Percentiles rank a stretch among this genome's conserved stretches.
phyloP scores from a whole-genome alignment of 345 rosid species.

The Arabis alpina region DNA sequence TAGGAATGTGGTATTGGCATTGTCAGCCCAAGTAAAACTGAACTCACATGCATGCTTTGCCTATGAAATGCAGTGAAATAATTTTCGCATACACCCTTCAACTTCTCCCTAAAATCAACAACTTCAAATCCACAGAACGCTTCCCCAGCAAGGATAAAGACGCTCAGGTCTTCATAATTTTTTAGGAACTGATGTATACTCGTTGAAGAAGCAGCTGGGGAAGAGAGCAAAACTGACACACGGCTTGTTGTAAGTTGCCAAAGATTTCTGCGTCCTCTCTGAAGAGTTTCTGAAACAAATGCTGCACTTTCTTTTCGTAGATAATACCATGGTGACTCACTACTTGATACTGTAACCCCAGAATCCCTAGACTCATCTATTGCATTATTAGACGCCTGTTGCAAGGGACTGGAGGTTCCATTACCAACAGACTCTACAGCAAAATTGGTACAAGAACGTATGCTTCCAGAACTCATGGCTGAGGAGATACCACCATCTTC shows the following conservation, averaged over 20 bases:
- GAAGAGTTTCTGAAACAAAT: conserved; percentile 87
- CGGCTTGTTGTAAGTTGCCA: conserved; percentile 99
- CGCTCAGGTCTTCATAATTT: conserved; percentile 83
- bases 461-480: conserved; percentile 46
- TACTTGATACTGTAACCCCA: conserved; percentile 59
- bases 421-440: conserved; percentile 45
- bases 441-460: conserved; percentile 44
- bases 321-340: conserved; percentile 91
- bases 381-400: conserved; percentile 41
- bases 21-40: conserved; percentile 29
- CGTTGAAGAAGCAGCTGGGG: conserved; percentile 74
- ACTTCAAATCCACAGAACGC: conserved; percentile 95
- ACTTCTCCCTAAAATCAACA: conserved; percentile 86
- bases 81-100: conserved; percentile 87
- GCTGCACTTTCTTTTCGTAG: conserved; percentile 87
- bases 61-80: conserved; percentile 86
- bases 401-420: conserved; percentile 40
- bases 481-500: conserved; percentile 44
- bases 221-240: conserved; percentile 88
- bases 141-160: conserved; percentile 95
- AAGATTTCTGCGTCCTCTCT: conserved; percentile 89
- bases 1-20: conserved; percentile 25
- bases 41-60: conserved; percentile 86
- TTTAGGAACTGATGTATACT: conserved; percentile 97
- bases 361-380: conserved; percentile 56